These are phyloP conservation scores for Fusarium staphyleae DNA, from an alignment of 2,329 filamentous ascomycete species.

Conservation along the genomic window DNA sequence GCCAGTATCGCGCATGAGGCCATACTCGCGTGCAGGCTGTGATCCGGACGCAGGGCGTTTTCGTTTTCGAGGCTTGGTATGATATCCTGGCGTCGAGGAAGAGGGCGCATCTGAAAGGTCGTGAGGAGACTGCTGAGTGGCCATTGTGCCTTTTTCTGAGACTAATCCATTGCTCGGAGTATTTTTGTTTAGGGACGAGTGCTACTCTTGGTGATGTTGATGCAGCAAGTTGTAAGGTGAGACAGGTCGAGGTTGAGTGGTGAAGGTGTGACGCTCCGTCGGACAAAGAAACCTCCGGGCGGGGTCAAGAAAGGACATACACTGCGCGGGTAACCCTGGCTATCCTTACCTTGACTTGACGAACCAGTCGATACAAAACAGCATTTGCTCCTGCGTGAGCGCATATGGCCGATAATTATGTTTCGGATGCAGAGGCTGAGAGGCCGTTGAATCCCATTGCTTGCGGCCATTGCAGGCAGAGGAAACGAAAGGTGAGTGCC, in stretches of 20 bases:
- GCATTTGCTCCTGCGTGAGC: constrained; percentile 4
- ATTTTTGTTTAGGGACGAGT: neutral
- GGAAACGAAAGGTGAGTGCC: constrained; percentile 44
- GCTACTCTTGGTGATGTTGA: neutral
- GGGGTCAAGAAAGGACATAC: constrained; percentile 26
- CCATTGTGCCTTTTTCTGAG: constrained; percentile 30
- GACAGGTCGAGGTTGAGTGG: neutral
- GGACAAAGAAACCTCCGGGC: constrained; percentile 43
- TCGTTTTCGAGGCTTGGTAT: constrained; percentile 39
- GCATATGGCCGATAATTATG: constrained; percentile 28
- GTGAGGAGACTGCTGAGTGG: constrained; percentile 42
- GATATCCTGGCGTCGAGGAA: constrained; percentile 34
- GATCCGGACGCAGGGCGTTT: constrained; percentile 41
- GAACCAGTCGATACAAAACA: neutral
- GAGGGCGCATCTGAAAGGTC: constrained; percentile 40
- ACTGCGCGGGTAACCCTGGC: neutral
- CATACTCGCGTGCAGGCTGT: constrained; percentile 44
- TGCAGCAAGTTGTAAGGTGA: neutral
- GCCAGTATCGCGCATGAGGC: constrained; percentile 58
- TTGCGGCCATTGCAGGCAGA: constrained; percentile 44
- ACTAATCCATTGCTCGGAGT: constrained; percentile 5
- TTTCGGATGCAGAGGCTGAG: constrained; percentile 14
- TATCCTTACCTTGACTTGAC: constrained; percentile 2
- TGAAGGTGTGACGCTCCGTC: constrained; percentile 7
- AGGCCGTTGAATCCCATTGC: constrained; percentile 43